A percentile compares a stretch with the other conserved stretches of the same genome.
Evolutionary conservation across 257 asterid species (phyloP).

Genomic region (Solanum peruvianum): DNA sequence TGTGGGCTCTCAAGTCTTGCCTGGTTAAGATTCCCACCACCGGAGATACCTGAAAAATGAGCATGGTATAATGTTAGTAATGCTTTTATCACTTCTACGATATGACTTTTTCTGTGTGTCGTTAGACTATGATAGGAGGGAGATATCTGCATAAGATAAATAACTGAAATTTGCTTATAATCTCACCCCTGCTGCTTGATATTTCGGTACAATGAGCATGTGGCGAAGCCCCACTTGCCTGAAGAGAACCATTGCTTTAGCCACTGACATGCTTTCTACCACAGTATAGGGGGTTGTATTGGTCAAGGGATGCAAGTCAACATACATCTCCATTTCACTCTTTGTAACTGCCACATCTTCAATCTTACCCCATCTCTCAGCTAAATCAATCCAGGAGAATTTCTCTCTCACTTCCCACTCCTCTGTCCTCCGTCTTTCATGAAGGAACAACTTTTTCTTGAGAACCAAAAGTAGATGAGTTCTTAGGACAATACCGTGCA

Average conservation of each 20-base stretch:
- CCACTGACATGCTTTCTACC: constrained; percentile 74
- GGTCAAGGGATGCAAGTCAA: constrained; percentile 74
- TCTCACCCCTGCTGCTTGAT: constrained; percentile 75
- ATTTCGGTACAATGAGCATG: constrained; percentile 73
- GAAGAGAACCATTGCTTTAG: constrained; percentile 85
- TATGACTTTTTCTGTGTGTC: background rate
- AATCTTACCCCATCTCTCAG: constrained; percentile 58
- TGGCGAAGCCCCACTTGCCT: constrained; percentile 87
- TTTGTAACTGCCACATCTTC: constrained; percentile 52
- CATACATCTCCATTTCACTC: constrained; percentile 78
- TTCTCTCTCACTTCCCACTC: constrained; percentile 77
- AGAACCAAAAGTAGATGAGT: constrained; percentile 64
- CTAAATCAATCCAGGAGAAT: constrained; percentile 60
- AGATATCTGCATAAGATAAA: background rate
- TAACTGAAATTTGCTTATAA: background rate
- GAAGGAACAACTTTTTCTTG: constrained; percentile 74
- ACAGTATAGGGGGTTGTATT: constrained; percentile 73
- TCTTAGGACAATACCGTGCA: constrained; percentile 70
- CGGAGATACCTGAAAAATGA: constrained; percentile 43
- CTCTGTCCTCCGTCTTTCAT: constrained; percentile 55
- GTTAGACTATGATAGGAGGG: background rate
- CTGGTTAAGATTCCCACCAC: constrained; percentile 89
- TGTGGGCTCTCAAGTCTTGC: constrained; percentile 90
- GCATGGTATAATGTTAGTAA: constrained; percentile 13
- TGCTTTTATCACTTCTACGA: background rate